Evolutionary conservation across 305 asterid genomes (phyloP).

Genomic region (Solanum hybrid): DNA sequence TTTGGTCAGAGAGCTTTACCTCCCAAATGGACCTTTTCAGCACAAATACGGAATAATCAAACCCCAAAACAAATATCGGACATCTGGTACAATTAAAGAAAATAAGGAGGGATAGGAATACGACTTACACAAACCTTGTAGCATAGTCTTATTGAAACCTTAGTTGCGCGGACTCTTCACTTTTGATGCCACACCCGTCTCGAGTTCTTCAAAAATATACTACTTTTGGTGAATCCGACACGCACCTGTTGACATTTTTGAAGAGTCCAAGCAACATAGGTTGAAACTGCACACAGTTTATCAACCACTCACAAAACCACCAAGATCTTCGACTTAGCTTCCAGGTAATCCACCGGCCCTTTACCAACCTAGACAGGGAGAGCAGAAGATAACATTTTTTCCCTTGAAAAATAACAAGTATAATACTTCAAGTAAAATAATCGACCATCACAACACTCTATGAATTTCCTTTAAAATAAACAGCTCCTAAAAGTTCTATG

Average conservation of each 20-base stretch:
- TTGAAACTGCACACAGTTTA: neutral
- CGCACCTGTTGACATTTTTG: no score
- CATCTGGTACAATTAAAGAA: neutral
- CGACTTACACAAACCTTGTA: neutral
- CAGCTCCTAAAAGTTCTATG: no score
- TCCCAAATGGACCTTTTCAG: neutral
- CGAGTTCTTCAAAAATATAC: no score
- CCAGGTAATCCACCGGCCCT: neutral
- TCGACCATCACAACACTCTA: neutral
- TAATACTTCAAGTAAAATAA: neutral
- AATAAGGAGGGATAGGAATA: neutral
- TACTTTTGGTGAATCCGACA: no score
- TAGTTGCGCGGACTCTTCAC: no score
- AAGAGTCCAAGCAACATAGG: no score
- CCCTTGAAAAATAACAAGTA: neutral
- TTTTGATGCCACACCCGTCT: no score
- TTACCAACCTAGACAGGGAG: neutral
- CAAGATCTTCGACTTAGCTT: neutral
- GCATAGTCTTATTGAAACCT: neutral
- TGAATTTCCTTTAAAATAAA: neutral
- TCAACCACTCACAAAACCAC: neutral
- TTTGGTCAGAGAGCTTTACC: neutral
- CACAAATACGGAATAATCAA: neutral
- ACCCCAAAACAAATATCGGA: neutral
- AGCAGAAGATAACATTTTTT: no score